Evolutionary conservation across 768 basidiomycete genomes (phyloP).

Genomic region (Pleurotus salmoneostramineus): DNA sequence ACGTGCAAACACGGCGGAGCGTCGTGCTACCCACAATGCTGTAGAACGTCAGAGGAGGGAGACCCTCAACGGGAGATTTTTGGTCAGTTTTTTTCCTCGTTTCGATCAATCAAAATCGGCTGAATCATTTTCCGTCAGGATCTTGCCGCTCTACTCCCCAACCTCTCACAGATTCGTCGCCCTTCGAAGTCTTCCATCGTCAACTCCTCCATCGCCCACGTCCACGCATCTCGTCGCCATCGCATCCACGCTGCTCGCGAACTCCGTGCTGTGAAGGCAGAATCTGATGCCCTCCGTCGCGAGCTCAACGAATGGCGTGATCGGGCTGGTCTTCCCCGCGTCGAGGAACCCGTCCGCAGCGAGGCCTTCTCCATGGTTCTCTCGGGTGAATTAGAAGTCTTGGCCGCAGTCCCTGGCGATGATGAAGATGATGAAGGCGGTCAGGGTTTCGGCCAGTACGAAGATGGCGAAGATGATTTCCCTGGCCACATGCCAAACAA

Average conservation of each 20-base stretch:
- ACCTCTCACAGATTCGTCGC: conserved; percentile 85
- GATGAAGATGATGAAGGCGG: conserved; percentile 58
- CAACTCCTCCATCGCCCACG: conserved; percentile 89
- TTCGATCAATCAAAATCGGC: conserved; percentile 6
- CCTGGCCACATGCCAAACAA: conserved; percentile 9
- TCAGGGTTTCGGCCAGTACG: conserved; percentile 27
- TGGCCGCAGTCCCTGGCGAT: conserved; percentile 41
- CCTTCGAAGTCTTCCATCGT: conserved; percentile 97
- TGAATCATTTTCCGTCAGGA: conserved; percentile 44
- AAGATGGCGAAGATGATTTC: conserved; percentile 38
- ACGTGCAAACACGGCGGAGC: conserved; percentile 94
- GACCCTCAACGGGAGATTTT: conserved; percentile 88
- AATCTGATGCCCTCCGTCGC: conserved; percentile 81
- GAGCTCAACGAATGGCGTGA: conserved; percentile 95
- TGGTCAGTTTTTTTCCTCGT: conserved; percentile 45
- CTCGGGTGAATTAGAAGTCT: conserved; percentile 66
- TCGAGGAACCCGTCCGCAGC: conserved; percentile 70
- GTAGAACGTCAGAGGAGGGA: conserved; percentile 93
- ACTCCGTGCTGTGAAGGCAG: conserved; percentile 71
- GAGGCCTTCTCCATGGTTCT: conserved; percentile 73
- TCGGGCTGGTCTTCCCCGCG: conserved; percentile 63
- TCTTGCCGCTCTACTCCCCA: conserved; percentile 87
- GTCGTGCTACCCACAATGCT: conserved; percentile 95
- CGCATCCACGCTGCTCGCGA: conserved; percentile 79
- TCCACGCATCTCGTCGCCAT: conserved; percentile 79